Evolutionary conservation across 2,329 filamentous ascomycete genomes (phyloP).

Genomic region (Fusarium goolgardi): DNA sequence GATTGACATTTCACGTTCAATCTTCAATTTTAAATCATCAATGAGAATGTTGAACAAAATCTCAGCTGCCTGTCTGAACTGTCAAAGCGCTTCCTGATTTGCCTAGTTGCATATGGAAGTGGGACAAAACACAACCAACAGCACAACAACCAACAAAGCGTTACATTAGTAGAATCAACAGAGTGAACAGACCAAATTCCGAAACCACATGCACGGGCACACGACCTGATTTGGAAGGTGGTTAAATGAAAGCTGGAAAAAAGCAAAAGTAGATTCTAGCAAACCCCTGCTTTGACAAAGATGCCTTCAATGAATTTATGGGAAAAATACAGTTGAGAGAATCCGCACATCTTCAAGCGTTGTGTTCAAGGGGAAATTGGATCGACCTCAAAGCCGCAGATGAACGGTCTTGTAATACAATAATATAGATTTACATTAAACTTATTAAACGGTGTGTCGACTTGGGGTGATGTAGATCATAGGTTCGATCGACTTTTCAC

Average conservation of each 20-base stretch:
- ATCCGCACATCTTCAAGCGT: neutral
- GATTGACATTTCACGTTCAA: neutral
- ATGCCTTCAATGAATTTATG: neutral
- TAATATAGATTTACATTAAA: accelerated
- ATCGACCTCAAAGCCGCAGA: accelerated
- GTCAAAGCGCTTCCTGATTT: slow-evolving; percentile 5
- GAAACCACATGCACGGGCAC: too few relatives aligned
- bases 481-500: too few relatives aligned
- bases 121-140: slow-evolving; percentile 15
- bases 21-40: neutral
- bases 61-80: neutral
- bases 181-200: accelerated
- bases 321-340: accelerated
- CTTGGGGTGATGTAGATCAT: too few relatives aligned
- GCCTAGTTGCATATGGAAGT: slow-evolving; percentile 14
- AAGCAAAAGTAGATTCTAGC: neutral
- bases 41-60: accelerated
- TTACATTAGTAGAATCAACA: neutral
- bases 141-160: slow-evolving; percentile 11
- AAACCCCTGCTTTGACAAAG: neutral
- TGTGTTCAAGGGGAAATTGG: accelerated
- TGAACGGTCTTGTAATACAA: too few relatives aligned
- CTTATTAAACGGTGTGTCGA: too few relatives aligned
- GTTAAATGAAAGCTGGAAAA: neutral
- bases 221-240: neutral